A percentile compares a stretch with the other conserved stretches of the same genome.
These are phyloP conservation scores for Mycena haematopus DNA, from an alignment of 768 basidiomycete species.

Conservation along the genomic window DNA sequence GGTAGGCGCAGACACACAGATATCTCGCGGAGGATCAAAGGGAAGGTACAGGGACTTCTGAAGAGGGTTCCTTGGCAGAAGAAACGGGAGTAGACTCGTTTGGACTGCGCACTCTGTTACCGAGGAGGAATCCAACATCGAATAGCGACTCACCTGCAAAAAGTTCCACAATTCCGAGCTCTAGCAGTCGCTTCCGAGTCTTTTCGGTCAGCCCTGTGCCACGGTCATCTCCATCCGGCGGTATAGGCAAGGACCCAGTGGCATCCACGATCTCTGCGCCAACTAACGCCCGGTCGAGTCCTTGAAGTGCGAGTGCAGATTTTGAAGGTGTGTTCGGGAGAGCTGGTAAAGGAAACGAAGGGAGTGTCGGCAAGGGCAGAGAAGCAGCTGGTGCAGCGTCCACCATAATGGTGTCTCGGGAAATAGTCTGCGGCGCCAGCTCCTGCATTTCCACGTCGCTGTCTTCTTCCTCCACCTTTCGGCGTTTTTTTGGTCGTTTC, in stretches of 20 bases:
- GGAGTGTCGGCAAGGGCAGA: constrained; percentile 50
- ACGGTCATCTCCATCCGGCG: constrained; percentile 45
- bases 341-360: constrained; percentile 72
- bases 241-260: constrained; percentile 50
- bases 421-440: constrained; percentile 29
- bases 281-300: constrained; percentile 75
- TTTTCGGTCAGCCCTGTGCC: constrained; percentile 61
- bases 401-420: constrained; percentile 23
- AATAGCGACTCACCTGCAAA: constrained; percentile 75
- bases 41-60: constrained; percentile 66
- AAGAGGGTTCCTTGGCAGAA: constrained; percentile 56
- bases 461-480: constrained; percentile 40
- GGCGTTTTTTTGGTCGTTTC: constrained; percentile 52
- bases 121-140: constrained; percentile 5
- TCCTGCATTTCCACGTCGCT: constrained; percentile 31
- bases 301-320: constrained; percentile 74
- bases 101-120: constrained; percentile 65
- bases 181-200: constrained; percentile 66
- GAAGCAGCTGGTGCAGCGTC: constrained; percentile 29
- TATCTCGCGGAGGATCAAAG: constrained; percentile 72
- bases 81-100: constrained; percentile 83
- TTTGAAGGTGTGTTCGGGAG: constrained; percentile 75
- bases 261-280: constrained; percentile 76
- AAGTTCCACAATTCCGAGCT: constrained; percentile 83
- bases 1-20: constrained; percentile 95